phyloP scores from a whole-genome alignment of 2,329 filamentous ascomycete genomes.

The Fusarium sublunatum region DNA sequence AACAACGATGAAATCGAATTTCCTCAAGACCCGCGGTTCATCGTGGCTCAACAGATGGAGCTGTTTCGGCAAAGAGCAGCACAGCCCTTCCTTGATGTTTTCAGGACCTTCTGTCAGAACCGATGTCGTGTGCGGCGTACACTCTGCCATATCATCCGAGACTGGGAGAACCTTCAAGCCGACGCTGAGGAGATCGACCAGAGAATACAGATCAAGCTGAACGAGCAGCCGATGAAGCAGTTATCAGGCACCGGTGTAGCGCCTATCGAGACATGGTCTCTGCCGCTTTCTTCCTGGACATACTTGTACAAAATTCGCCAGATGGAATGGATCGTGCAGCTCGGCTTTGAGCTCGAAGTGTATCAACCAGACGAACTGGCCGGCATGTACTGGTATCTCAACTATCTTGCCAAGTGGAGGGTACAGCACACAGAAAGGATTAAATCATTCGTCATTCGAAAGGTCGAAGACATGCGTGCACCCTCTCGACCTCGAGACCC shows the following conservation, averaged over 20 bases:
- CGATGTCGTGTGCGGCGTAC: slow-evolving; percentile 88
- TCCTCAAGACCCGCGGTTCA: slow-evolving; percentile 77
- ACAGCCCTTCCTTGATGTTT: slow-evolving; percentile 83
- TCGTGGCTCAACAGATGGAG: slow-evolving; percentile 80
- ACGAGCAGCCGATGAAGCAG: slow-evolving; percentile 69
- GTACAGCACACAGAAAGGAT: slow-evolving; percentile 79
- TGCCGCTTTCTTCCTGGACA: slow-evolving; percentile 86
- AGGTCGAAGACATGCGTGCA: slow-evolving; percentile 48
- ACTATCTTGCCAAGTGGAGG: slow-evolving; percentile 76
- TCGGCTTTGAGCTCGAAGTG: slow-evolving; percentile 93
- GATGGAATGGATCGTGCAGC: slow-evolving; percentile 87
- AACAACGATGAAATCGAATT: slow-evolving; percentile 81
- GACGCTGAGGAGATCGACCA: slow-evolving; percentile 84
- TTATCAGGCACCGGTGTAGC: slow-evolving; percentile 50
- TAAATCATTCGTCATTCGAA: slow-evolving; percentile 68
- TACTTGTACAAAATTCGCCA: slow-evolving; percentile 90
- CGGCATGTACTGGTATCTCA: slow-evolving; percentile 92
- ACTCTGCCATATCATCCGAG: slow-evolving; percentile 83
- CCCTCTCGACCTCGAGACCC: slow-evolving; percentile 31
- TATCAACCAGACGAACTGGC: slow-evolving; percentile 88
- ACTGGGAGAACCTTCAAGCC: slow-evolving; percentile 85
- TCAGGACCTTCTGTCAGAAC: slow-evolving; percentile 89
- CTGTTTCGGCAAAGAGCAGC: slow-evolving; percentile 69
- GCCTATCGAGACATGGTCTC: slow-evolving; percentile 68
- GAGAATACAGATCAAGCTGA: slow-evolving; percentile 69